Evolutionary conservation across 345 rosid genomes (phyloP), one percentile per base, ranked within the genome.

Genomic region (Hypericum androsaemum): DNA sequence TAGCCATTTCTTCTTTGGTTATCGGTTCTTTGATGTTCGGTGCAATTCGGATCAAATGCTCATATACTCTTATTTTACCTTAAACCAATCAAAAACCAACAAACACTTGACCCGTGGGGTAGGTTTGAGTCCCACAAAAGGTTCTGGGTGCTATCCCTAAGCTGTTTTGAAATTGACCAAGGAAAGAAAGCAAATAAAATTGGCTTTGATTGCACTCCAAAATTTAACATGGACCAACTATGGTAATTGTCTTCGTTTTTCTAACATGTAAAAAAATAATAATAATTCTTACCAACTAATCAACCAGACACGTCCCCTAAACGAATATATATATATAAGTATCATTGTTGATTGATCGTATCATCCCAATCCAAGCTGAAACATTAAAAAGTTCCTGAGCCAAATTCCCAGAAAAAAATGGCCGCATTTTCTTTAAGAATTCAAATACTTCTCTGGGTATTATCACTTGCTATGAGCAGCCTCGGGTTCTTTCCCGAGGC

Each of bases 171-270:
- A 1, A 22, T 22, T 22, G 32, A 22, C 32, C 1, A 1, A 1
- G 32, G 32, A 22, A 22, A 22, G 32, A 22, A 22, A 22, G 32
- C 4, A 22, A 44, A 11, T 32, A 43, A 41, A 56, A 49, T 42
- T 57, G 63, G 53, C 80, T 80, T 76, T 52, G 51, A 57, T 69
- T 63, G 49, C 58, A 71, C 85, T 74, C 77, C 37, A 76, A 48
- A 48, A 56, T 55, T 14, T 14, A 56, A 59, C 41, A 45, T 62
- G 72, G 66, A 37, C 68, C 64, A 63, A 16, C 52, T 60, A 53
- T 67, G 71, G 70, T 70, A 15, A 66, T 56, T 47, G 11, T 39
- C 15, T 14, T 47, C 22, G 7, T 47, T 47, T 47, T 16, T 41
- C 56, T 48, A 47, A 54, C 15, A 12, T 17, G 12, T 42, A 10